Conservation (phyloP, 805 yeast genomes). For the Ogataea polymorpha region DNA sequence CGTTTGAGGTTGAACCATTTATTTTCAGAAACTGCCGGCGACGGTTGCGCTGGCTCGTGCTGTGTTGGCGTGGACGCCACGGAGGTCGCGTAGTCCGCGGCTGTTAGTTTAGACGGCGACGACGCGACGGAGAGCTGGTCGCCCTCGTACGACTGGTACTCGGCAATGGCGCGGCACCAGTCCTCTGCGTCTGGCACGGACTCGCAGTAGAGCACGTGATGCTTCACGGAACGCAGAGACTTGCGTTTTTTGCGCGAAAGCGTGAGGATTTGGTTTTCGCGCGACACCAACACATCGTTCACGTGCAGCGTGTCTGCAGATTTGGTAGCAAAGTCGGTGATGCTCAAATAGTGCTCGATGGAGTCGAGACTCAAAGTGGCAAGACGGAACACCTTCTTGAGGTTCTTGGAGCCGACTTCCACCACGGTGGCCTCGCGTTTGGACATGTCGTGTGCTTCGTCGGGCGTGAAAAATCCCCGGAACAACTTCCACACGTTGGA, state of each 20-base stretch:
- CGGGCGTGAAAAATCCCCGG: slow-evolving; percentile 29
- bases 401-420: slow-evolving; percentile 24
- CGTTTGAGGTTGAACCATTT: slow-evolving; percentile 23
- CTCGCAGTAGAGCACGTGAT: slow-evolving; percentile 66
- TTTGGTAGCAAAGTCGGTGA: slow-evolving; percentile 23
- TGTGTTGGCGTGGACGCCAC: slow-evolving; percentile 13
- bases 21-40: slow-evolving; percentile 18
- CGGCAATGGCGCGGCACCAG: slow-evolving; percentile 22
- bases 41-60: slow-evolving; percentile 6
- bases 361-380: slow-evolving; percentile 20
- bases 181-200: slow-evolving; percentile 55
- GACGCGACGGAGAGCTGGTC: slow-evolving; percentile 17
- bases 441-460: slow-evolving; percentile 24
- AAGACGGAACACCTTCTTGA: slow-evolving; percentile 25
- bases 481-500: slow-evolving; percentile 25
- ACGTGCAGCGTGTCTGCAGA: slow-evolving; percentile 21
- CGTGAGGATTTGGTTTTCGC: slow-evolving; percentile 26
- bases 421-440: slow-evolving; percentile 25
- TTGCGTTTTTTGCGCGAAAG: slow-evolving; percentile 30
- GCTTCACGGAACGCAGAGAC: slow-evolving; percentile 31
- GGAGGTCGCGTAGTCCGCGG: slow-evolving; percentile 9
- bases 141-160: slow-evolving; percentile 11
- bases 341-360: slow-evolving; percentile 21
- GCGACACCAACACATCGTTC: slow-evolving; percentile 22
- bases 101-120: slow-evolving; percentile 14